Percentiles rank a stretch among this genome's conserved stretches.
These are phyloP conservation scores for Herpetospermum pedunculosum DNA, from an alignment of 306 rosid species.

Conservation along the genomic window DNA sequence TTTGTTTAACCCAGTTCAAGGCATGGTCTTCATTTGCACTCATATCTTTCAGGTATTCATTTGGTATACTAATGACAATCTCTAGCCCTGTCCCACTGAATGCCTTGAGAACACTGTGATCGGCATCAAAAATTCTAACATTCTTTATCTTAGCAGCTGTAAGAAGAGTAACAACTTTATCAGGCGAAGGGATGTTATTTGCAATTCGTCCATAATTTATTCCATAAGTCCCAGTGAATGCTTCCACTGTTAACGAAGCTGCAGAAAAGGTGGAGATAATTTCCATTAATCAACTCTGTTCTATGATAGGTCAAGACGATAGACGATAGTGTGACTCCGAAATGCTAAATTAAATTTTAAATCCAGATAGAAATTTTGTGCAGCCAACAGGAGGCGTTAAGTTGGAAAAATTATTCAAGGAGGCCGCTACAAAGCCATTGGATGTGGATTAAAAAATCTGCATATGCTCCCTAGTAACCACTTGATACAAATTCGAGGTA, in stretches of 20 bases:
- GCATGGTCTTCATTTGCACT: conserved; percentile 65
- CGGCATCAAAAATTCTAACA: conserved; percentile 72
- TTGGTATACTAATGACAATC: conserved; percentile 70
- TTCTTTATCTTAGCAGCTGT: conserved; percentile 76
- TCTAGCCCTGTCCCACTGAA: conserved; percentile 84
- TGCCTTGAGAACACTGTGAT: conserved; percentile 80
- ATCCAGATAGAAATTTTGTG: background rate
- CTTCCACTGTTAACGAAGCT: conserved; percentile 41
- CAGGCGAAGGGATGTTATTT: conserved; percentile 82
- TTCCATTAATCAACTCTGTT: conserved; percentile 17
- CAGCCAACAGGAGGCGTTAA: background rate
- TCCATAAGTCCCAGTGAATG: conserved; percentile 85
- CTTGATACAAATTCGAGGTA: too few species aligned
- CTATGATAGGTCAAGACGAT: background rate
- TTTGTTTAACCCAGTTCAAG: conserved; percentile 69
- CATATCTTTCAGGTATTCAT: conserved; percentile 54
- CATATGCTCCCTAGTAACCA: too few species aligned
- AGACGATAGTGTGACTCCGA: background rate
- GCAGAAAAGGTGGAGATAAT: conserved; percentile 18
- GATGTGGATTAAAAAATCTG: too few species aligned
- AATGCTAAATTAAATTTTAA: background rate
- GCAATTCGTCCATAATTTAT: conserved; percentile 89
- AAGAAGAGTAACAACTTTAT: conserved; percentile 77
- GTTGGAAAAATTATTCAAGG: too few species aligned
- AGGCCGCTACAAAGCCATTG: too few species aligned